Evolutionary conservation across 306 rosid species (phyloP).

Genomic region (Vigna hirtella): DNA sequence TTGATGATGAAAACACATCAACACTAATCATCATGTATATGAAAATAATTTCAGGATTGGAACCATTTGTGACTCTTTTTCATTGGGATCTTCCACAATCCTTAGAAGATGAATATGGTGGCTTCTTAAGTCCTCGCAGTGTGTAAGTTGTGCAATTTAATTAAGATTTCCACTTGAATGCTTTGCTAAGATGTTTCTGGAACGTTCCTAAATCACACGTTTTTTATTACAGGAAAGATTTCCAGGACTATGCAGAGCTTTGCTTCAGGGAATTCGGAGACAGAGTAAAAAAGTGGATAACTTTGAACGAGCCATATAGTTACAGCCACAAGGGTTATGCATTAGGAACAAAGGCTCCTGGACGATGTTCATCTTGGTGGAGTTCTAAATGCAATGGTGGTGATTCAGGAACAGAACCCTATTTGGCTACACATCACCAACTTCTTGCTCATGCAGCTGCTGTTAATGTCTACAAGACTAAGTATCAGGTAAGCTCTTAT

Average conservation of each 20-base stretch:
- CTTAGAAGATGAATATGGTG: conserved; percentile 65
- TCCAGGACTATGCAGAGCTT: conserved; percentile 56
- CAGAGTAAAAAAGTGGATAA: conserved; percentile 69
- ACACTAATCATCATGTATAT: background rate
- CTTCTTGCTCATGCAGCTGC: conserved; percentile 41
- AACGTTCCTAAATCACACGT: background rate
- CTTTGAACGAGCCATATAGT: conserved; percentile 61
- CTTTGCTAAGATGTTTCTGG: background rate
- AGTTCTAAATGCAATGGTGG: conserved; percentile 35
- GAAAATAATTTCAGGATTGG: conserved; percentile 39
- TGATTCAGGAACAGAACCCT: conserved; percentile 40
- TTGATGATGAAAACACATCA: background rate
- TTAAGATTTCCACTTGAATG: background rate
- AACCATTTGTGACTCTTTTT: conserved; percentile 64
- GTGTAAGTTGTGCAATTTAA: conserved; percentile 43
- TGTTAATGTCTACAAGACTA: conserved; percentile 45
- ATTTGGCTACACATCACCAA: conserved; percentile 32
- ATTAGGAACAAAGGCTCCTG: conserved; percentile 25
- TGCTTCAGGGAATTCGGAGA: conserved; percentile 67
- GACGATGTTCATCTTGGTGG: conserved; percentile 41
- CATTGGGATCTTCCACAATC: conserved; percentile 78
- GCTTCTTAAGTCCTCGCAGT: conserved; percentile 55
- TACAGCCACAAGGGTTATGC: conserved; percentile 46
- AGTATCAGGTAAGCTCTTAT: conserved; percentile 48
- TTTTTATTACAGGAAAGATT: conserved; percentile 27